Evolutionary conservation across 2,329 filamentous ascomycete genomes (phyloP).

Genomic region (Neospermospora avenae): DNA sequence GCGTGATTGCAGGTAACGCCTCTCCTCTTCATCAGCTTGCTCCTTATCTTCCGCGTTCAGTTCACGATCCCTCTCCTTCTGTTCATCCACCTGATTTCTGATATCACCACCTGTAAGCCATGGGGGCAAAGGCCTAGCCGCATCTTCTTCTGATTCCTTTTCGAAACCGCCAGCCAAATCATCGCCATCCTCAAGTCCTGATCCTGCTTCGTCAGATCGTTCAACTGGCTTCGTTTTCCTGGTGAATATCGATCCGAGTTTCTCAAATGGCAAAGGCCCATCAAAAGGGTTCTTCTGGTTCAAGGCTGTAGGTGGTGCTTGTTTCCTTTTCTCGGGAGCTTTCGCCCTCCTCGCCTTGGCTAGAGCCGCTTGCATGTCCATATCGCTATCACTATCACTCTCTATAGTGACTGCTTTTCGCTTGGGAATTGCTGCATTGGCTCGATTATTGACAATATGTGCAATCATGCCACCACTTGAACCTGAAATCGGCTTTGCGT

Average conservation of each 20-base stretch:
- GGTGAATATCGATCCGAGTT: conserved; percentile 61
- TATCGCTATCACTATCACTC: conserved; percentile 66
- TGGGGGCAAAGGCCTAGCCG: conserved; percentile 61
- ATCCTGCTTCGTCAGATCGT: conserved; percentile 15
- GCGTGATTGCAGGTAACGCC: conserved; percentile 44
- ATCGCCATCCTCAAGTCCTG: conserved; percentile 22
- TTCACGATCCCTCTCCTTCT: conserved; percentile 53
- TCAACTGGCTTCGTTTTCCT: conserved; percentile 36
- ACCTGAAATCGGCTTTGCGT: conserved; percentile 49
- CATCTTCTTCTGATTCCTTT: conserved; percentile 33
- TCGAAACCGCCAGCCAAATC: conserved; percentile 40
- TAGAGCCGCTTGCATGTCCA: conserved; percentile 75
- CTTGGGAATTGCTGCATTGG: conserved; percentile 57
- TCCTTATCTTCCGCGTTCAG: conserved; percentile 63
- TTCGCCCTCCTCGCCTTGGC: conserved; percentile 66
- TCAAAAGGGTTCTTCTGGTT: conserved; percentile 64
- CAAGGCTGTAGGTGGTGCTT: conserved; percentile 39
- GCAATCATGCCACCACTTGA: conserved; percentile 62
- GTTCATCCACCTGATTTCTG: conserved; percentile 57
- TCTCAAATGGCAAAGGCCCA: conserved; percentile 88
- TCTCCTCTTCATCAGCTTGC: conserved; percentile 54
- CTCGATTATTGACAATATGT: conserved; percentile 70
- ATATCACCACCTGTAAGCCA: conserved; percentile 71
- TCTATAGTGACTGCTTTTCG: conserved; percentile 33
- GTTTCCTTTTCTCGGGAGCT: conserved; percentile 39